Conservation (phyloP, 352 stramenopile genomes). For the Globisporangium sylvaticum region DNA sequence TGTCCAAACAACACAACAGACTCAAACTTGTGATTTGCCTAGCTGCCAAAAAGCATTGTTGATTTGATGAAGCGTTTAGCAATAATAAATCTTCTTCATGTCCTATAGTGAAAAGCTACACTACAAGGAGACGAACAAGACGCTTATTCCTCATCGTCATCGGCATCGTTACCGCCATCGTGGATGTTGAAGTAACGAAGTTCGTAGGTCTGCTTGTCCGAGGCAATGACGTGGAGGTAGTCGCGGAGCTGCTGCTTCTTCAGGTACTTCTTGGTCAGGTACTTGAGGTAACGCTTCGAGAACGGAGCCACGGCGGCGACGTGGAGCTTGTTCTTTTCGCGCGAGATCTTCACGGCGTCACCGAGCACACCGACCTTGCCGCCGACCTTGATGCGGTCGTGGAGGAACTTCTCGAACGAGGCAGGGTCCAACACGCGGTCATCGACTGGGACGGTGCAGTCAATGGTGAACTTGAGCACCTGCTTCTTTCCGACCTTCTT, state of each 20-base stretch:
- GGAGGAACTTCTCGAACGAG: conserved; percentile 99
- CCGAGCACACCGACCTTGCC: conserved; percentile 97
- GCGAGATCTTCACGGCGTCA: conserved; percentile 93
- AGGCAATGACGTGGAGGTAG: conserved; percentile 99
- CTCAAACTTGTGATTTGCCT: conserved; percentile 1
- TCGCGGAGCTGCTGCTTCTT: conserved; percentile 99
- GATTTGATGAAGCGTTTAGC: conserved; percentile 12
- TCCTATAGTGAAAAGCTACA: background rate
- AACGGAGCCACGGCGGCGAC: conserved; percentile 93
- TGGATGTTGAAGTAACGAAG: conserved; percentile 99
- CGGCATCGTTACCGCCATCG: conserved; percentile 88
- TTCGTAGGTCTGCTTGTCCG: conserved; percentile 98
- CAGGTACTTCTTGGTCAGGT: conserved; percentile 99
- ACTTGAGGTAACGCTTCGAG: conserved; percentile 99
- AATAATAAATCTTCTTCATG: conserved; percentile 6
- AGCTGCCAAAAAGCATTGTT: conserved; percentile 6
- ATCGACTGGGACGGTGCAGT: conserved; percentile 96
- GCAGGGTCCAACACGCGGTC: conserved; percentile 99
- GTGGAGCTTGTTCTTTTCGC: conserved; percentile 96
- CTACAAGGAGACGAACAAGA: background rate
- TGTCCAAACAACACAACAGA: background rate
- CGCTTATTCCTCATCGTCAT: conserved; percentile 87
- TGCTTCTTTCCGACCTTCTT: conserved; percentile 91
- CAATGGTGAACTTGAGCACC: conserved; percentile 91
- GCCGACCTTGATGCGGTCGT: conserved; percentile 99